phyloP scores from a whole-genome alignment of 805 yeast species.

The Metschnikowia koreensis region DNA sequence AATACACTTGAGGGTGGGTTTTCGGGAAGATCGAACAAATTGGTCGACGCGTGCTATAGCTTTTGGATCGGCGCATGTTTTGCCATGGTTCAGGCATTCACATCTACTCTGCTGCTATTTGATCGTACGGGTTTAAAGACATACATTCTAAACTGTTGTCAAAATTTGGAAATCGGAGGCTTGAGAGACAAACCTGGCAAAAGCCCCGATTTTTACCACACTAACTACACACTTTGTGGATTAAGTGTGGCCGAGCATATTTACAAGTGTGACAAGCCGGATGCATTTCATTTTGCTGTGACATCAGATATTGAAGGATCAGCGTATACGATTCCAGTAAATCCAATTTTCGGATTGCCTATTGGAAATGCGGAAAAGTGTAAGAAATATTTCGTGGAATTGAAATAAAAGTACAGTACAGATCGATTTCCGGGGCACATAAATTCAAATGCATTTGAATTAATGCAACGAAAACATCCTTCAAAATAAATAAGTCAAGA shows the following conservation, averaged over 20 bases:
- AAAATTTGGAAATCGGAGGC: constrained; percentile 62
- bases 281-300: constrained; percentile 4
- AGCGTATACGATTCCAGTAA: constrained; percentile 11
- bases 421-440: neutral
- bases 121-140: constrained; percentile 58
- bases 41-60: constrained; percentile 94
- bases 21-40: constrained; percentile 85
- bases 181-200: constrained; percentile 85
- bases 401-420: neutral
- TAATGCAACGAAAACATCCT: too few relatives aligned
- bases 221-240: constrained; percentile 82
- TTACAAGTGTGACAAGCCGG: neutral
- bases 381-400: constrained; percentile 5
- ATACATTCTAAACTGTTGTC: constrained; percentile 77
- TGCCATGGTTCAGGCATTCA: constrained; percentile 58
- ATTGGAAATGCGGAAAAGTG: constrained; percentile 35
- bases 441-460: neutral
- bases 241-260: constrained; percentile 56
- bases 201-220: constrained; percentile 82
- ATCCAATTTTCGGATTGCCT: constrained; percentile 51
- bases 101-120: constrained; percentile 29
- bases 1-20: constrained; percentile 77
- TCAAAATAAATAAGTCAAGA: too few relatives aligned
- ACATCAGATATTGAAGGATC: constrained; percentile 10
- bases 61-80: constrained; percentile 90